Percentiles rank a stretch among this genome's conserved stretches.
These are phyloP conservation scores for Trametes polyzona DNA, from an alignment of 1,284 basidiomycete species.

Conservation along the genomic window DNA sequence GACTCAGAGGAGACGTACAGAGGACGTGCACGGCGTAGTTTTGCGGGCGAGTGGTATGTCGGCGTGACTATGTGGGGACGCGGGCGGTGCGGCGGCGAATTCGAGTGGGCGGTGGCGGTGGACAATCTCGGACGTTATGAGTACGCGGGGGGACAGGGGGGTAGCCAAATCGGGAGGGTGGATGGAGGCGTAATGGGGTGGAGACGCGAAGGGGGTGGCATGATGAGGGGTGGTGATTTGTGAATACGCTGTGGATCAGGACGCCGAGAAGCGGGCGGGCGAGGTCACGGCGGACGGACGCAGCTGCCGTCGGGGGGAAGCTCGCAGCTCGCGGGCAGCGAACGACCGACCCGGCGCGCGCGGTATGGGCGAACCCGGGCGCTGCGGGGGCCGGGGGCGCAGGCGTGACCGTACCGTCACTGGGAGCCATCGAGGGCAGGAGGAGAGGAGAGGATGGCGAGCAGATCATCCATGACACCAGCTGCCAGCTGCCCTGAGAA, in stretches of 20 bases:
- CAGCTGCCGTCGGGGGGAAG: background rate
- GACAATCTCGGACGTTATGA: slow-evolving; percentile 8
- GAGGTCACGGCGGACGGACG: background rate
- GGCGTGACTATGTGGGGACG: background rate
- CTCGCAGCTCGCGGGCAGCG: too few species aligned
- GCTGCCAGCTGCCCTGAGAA: too few species aligned
- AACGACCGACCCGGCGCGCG: too few species aligned
- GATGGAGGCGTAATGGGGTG: slow-evolving; percentile 24
- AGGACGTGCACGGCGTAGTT: background rate
- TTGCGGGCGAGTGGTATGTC: background rate
- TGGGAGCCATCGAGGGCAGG: background rate
- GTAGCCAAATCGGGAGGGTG: slow-evolving; percentile 11
- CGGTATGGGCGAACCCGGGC: too few species aligned
- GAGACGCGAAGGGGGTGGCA: slow-evolving; percentile 22
- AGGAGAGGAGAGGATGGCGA: background rate
- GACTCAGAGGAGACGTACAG: slow-evolving; percentile 4
- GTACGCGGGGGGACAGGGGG: slow-evolving; percentile 13
- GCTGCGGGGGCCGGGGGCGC: too few species aligned
- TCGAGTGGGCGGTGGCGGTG: slow-evolving; percentile 1
- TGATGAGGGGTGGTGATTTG: slow-evolving; percentile 15
- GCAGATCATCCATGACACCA: slow-evolving; percentile 13
- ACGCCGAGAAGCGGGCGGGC: slow-evolving; percentile 12
- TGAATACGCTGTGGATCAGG: slow-evolving; percentile 15
- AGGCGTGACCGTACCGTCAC: background rate
- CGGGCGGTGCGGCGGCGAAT: slow-evolving; percentile 2